phyloP scores from a whole-genome alignment of 176 grass and related monocot species.

The Tillandsia fasciculata region DNA sequence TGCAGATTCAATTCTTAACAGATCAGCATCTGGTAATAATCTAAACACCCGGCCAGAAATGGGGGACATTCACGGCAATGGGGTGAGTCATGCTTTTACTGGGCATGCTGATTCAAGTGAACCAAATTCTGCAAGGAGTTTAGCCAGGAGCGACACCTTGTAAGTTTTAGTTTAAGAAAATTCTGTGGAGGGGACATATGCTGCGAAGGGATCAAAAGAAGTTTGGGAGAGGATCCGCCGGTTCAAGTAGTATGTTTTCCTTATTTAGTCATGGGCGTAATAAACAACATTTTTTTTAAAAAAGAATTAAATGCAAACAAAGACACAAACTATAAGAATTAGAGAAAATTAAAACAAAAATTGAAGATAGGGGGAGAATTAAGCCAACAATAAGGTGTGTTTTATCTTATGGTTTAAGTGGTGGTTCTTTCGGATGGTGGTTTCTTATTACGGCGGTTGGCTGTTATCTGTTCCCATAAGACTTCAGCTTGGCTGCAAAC shows the following conservation, averaged over 20 bases:
- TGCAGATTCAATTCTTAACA: neutral
- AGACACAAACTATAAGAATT: neutral
- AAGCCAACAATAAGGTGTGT: neutral
- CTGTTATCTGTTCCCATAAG: neutral
- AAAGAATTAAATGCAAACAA: neutral
- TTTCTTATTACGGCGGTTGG: neutral
- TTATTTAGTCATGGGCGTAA: neutral
- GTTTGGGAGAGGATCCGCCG: neutral
- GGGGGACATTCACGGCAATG: slow-evolving; percentile 16
- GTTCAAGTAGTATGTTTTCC: neutral
- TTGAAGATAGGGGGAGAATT: neutral
- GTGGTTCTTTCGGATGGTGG: neutral
- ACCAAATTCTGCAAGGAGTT: neutral
- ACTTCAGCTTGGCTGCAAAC: neutral
- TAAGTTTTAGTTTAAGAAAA: neutral
- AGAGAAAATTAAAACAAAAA: neutral
- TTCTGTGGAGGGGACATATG: neutral
- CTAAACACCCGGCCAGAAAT: slow-evolving; percentile 10
- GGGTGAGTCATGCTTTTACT: neutral
- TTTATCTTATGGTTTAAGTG: neutral
- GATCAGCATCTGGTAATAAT: slow-evolving; percentile 23
- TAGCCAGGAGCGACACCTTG: neutral
- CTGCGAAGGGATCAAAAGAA: neutral
- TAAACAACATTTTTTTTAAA: neutral
- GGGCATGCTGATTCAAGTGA: neutral